Percentiles rank a stretch among this genome's conserved stretches.
Conservation (phyloP, 2,329 filamentous ascomycete species). For the Zasmidium citrigriseum region DNA sequence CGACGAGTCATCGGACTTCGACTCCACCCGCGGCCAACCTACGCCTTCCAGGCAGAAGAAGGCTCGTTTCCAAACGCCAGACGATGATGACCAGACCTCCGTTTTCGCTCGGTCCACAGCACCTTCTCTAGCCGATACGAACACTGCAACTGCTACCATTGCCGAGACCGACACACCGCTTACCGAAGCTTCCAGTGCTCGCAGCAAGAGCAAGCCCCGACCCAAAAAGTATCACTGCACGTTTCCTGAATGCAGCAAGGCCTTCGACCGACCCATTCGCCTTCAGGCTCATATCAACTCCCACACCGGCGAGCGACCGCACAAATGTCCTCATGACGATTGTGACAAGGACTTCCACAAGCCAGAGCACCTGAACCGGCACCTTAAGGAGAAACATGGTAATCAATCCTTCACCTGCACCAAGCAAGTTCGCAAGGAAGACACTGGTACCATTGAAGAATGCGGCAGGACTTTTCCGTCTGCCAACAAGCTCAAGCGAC, state of each 20-base stretch:
- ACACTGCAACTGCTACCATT: slow-evolving; percentile 14
- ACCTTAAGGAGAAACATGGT: slow-evolving; percentile 79
- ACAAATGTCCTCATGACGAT: slow-evolving; percentile 66
- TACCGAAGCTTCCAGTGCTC: slow-evolving; percentile 23
- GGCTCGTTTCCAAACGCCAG: slow-evolving; percentile 6
- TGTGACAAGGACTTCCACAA: slow-evolving; percentile 86
- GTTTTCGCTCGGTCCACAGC: slow-evolving; percentile 11
- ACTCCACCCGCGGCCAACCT: background rate
- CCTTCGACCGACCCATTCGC: slow-evolving; percentile 83
- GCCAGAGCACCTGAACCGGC: slow-evolving; percentile 81
- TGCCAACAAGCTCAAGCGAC: slow-evolving; percentile 72
- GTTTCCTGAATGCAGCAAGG: slow-evolving; percentile 72
- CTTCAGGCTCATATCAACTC: slow-evolving; percentile 78
- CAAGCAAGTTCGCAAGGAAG: slow-evolving; percentile 39
- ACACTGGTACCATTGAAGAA: slow-evolving; percentile 43
- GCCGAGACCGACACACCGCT: slow-evolving; percentile 20
- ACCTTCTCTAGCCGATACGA: slow-evolving; percentile 14
- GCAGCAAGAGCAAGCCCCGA: slow-evolving; percentile 47
- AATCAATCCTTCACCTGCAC: slow-evolving; percentile 71
- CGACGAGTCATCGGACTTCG: slow-evolving; percentile 5
- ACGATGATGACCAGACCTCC: slow-evolving; percentile 11
- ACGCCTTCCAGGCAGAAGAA: slow-evolving; percentile 9
- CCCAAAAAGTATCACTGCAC: slow-evolving; percentile 76
- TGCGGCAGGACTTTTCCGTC: slow-evolving; percentile 84
- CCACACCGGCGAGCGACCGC: slow-evolving; percentile 83